Percentiles rank a stretch among this genome's conserved stretches.
Conservation (phyloP, 345 rosid species). For the Pistacia atlantica region DNA sequence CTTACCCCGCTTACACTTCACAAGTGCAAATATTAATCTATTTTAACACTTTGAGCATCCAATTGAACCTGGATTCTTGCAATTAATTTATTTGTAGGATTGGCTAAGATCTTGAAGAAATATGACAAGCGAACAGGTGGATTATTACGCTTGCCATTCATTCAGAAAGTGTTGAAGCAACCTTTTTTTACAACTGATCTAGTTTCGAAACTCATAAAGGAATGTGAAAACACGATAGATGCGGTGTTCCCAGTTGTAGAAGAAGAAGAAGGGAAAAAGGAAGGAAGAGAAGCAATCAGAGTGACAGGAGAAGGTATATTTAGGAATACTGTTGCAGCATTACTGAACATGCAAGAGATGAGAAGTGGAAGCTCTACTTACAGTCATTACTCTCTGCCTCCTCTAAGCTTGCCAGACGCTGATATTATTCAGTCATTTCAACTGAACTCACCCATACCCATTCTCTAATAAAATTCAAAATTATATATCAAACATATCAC, state of each 20-base stretch:
- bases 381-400: constrained; percentile 72
- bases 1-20: too few relatives aligned
- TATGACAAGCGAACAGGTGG: constrained; percentile 81
- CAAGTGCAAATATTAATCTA: too few relatives aligned
- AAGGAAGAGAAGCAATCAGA: constrained; percentile 27
- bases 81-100: constrained; percentile 38
- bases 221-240: constrained; percentile 69
- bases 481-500: too few relatives aligned
- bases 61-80: too few relatives aligned
- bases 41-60: too few relatives aligned
- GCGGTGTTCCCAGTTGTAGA: constrained; percentile 48
- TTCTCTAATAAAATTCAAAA: constrained; percentile 24
- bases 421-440: constrained; percentile 48
- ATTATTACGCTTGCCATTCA: constrained; percentile 57
- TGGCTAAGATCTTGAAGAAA: constrained; percentile 87
- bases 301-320: constrained; percentile 65
- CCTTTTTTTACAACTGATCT: constrained; percentile 85
- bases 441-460: constrained; percentile 58
- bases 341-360: constrained; percentile 75
- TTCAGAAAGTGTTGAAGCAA: constrained; percentile 66
- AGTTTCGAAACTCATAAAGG: constrained; percentile 69
- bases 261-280: constrained; percentile 11
- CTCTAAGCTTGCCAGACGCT: constrained; percentile 61
- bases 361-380: constrained; percentile 83
- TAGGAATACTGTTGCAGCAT: constrained; percentile 73